Base-by-base conservation (phyloP, 805 yeast genomes). In the Ogataea neopini region DNA sequence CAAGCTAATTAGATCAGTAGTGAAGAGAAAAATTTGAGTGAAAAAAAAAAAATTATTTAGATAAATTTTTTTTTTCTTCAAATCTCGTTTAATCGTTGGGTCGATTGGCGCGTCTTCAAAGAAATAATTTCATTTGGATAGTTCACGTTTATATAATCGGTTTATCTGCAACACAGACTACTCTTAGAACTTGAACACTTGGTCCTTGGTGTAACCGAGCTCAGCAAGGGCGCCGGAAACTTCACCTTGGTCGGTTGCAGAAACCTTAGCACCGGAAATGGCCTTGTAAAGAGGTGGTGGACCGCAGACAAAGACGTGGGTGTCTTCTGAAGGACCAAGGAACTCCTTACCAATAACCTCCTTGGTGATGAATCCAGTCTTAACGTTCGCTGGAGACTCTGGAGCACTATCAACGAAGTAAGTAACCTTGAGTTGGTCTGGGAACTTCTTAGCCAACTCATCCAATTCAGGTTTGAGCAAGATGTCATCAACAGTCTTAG, bases 181-280 rank as follows among this genome's bases (percentile, higher is more conserved):
- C 10, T 23, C 45, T 64, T 80, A 91, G 66, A 88, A 91, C 74
- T 94, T 94, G 75, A 80, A 92, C 45, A 94, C 98, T 62, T 87
- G 83, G 49, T 86, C 89, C 73, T 86, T 85, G 68, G 80, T 72
- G 82, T 77, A 91, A 45, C 97, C 97, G 57, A 94, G 79, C 39
- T 92, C 97, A 60, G 81, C 81, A 66, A 94, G 81, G 43, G 84
- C 81, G 64, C 99, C 99, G 23, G 84, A 74, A 48, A 94, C 79
- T 71, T 88, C 96, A 71, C 99, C 99, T 77, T 94, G 99, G 66
- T 91, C 97, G 46, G 83, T 61, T 59, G 96, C 95, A 43, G 94
- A 83, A 40, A 72, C 76, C 80, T 92, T 92, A 59, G 70, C 68
- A 64, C 99, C 99, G 22, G 96, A 88, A 57, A 90, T 63, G 49